A percentile compares a stretch with the other conserved stretches of the same genome.
Evolutionary conservation across 2,329 filamentous ascomycete genomes (phyloP).

Genomic region (Harringtonia lauricola): DNA sequence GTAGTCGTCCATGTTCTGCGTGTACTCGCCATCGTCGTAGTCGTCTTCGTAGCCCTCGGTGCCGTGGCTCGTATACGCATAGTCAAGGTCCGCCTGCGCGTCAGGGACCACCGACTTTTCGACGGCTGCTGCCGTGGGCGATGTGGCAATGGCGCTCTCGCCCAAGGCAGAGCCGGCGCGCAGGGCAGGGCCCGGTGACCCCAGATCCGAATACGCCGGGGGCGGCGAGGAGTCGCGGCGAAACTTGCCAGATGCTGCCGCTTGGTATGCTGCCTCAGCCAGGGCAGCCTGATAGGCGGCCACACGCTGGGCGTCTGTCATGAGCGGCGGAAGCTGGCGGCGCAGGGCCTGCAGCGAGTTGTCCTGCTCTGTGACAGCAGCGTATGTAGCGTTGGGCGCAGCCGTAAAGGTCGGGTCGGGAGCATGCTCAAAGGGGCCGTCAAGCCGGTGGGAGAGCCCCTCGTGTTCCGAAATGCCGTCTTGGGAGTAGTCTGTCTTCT

Average conservation of each 20-base stretch:
- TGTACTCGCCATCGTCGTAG: slow-evolving; percentile 49
- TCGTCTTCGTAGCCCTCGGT: slow-evolving; percentile 33
- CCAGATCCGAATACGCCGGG: slow-evolving; percentile 12
- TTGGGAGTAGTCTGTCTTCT: not conserved
- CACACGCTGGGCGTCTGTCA: slow-evolving; percentile 12
- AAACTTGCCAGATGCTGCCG: slow-evolving; percentile 67
- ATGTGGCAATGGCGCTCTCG: slow-evolving; percentile 12
- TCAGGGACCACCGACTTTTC: not conserved
- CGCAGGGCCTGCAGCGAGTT: slow-evolving; percentile 4
- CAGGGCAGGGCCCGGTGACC: not conserved
- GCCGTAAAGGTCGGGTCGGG: not conserved
- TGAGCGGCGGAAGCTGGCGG: slow-evolving; percentile 6
- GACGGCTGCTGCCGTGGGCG: slow-evolving; percentile 11
- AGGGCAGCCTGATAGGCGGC: slow-evolving; percentile 72
- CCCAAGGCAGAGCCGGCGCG: not conserved
- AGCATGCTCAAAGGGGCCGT: too few species aligned
- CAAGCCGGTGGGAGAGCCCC: too few species aligned
- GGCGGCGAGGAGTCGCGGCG: slow-evolving; percentile 42
- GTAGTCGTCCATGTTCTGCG: slow-evolving; percentile 44
- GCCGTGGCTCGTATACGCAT: slow-evolving; percentile 11
- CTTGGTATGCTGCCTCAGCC: slow-evolving; percentile 68
- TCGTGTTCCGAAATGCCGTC: slow-evolving; percentile 1
- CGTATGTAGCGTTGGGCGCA: too few species aligned
- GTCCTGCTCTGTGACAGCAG: too few species aligned
- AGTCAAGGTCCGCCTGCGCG: slow-evolving; percentile 6